Conservation (phyloP, 306 rosid species). For the Senna tora region DNA sequence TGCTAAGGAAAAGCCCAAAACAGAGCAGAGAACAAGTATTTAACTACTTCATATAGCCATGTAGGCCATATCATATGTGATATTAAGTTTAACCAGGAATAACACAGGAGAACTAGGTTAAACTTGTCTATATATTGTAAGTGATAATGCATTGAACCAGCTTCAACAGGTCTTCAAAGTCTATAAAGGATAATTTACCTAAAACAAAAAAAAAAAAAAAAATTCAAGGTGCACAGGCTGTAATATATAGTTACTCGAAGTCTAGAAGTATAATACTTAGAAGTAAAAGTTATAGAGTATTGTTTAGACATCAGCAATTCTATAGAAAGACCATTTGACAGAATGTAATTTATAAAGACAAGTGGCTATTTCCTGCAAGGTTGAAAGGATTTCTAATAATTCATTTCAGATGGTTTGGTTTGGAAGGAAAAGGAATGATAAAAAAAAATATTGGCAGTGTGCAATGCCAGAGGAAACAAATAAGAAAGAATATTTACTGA, state of each 20-base stretch:
- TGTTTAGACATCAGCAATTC: conserved; percentile 12
- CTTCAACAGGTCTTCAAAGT: conserved; percentile 11
- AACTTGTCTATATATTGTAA: conserved; percentile 12
- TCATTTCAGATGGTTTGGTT: not conserved
- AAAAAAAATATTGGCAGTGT: not conserved
- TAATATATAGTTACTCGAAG: conserved; percentile 15
- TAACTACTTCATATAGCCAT: conserved; percentile 14
- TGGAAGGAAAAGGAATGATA: conserved; percentile 8
- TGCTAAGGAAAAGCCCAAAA: not conserved
- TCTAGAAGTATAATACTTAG: not conserved
- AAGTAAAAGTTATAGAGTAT: conserved; percentile 17
- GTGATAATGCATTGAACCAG: conserved; percentile 5
- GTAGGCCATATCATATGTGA: too few relatives aligned
- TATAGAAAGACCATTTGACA: not conserved
- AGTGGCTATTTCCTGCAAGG: conserved; percentile 13
- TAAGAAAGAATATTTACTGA: too few relatives aligned
- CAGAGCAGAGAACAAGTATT: not conserved
- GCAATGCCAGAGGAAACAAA: not conserved
- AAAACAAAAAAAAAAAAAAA: not conserved
- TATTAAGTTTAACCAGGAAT: conserved; percentile 7
- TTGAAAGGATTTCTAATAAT: conserved; percentile 15
- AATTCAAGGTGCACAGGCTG: not conserved
- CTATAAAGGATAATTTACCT: not conserved
- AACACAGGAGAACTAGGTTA: conserved; percentile 9
- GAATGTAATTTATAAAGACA: conserved; percentile 12